Conservation (phyloP, 768 basidiomycete genomes). For the Rhizopogon vulgaris region DNA sequence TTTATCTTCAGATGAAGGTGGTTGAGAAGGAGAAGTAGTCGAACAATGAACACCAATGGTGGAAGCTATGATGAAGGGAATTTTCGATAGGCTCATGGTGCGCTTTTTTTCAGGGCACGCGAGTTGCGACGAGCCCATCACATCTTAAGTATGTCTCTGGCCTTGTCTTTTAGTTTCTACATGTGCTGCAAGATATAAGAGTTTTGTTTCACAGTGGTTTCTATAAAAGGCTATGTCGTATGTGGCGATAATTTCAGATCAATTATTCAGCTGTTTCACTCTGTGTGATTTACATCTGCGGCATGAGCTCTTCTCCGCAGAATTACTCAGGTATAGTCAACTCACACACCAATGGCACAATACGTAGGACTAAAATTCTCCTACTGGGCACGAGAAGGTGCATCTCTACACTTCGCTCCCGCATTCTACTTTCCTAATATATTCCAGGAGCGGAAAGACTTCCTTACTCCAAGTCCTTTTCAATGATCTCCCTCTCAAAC, state of each 20-base stretch:
- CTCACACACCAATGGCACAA: conserved; percentile 10
- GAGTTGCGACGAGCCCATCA: too few relatives aligned
- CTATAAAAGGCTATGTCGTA: background rate
- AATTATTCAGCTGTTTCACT: background rate
- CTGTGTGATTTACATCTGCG: background rate
- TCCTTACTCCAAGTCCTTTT: conserved; percentile 91
- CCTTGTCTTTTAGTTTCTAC: too few relatives aligned
- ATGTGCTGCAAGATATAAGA: too few relatives aligned
- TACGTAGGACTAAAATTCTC: conserved; percentile 57
- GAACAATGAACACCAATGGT: conserved; percentile 35
- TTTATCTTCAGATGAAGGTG: conserved; percentile 16
- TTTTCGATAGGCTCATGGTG: conserved; percentile 29
- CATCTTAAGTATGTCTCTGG: too few relatives aligned
- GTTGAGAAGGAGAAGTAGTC: conserved; percentile 40
- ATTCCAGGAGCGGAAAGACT: conserved; percentile 80
- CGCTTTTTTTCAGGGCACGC: too few relatives aligned
- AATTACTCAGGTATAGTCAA: conserved; percentile 7
- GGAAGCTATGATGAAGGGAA: conserved; percentile 36
- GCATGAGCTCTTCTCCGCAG: conserved; percentile 9
- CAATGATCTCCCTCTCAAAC: conserved; percentile 72
- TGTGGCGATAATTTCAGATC: background rate
- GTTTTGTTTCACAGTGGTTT: too few relatives aligned
- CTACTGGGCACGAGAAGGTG: conserved; percentile 69
- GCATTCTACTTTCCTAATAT: conserved; percentile 2
- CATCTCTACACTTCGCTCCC: conserved; percentile 3